Conservation (phyloP, 2,329 filamentous ascomycete genomes). For the Aulographum hederae region DNA sequence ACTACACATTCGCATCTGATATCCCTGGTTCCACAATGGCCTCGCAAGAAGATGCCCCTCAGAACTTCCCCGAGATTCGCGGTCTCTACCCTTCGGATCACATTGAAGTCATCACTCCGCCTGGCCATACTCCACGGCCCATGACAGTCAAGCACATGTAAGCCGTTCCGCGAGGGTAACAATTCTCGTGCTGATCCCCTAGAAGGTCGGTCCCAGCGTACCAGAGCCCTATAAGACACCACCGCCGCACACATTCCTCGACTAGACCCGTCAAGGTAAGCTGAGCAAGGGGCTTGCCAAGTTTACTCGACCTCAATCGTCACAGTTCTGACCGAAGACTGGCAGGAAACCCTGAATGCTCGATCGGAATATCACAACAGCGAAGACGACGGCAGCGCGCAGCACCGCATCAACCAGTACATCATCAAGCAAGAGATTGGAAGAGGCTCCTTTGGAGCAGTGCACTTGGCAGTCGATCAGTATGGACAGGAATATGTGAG, state of each 20-base stretch:
- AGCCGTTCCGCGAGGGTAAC: too few species aligned
- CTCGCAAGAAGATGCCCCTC: too few species aligned
- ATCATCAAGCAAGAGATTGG: slow-evolving; percentile 88
- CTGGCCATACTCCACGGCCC: slow-evolving; percentile 19
- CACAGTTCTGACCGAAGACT: too few species aligned
- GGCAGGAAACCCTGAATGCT: slow-evolving; percentile 78
- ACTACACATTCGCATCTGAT: too few species aligned
- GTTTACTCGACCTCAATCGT: too few species aligned
- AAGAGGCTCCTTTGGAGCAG: slow-evolving; percentile 85
- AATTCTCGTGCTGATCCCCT: too few species aligned
- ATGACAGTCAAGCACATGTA: slow-evolving; percentile 31
- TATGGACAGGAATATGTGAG: slow-evolving; percentile 85
- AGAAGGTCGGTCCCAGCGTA: slow-evolving; percentile 37
- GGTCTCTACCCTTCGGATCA: slow-evolving; percentile 6
- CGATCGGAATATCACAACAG: slow-evolving; percentile 73
- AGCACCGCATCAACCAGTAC: slow-evolving; percentile 90
- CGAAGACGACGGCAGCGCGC: slow-evolving; percentile 59
- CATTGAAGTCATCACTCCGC: slow-evolving; percentile 27
- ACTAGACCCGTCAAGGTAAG: too few species aligned
- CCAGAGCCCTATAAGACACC: slow-evolving; percentile 46
- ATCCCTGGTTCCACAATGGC: too few species aligned
- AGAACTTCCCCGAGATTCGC: too few species aligned
- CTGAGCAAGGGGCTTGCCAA: too few species aligned
- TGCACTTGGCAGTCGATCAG: slow-evolving; percentile 79
- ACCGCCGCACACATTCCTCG: slow-evolving; percentile 42